Evolutionary conservation across 495 filamentous ascomycete genomes (phyloP).

Genomic region (Neurospora tetraspora): DNA sequence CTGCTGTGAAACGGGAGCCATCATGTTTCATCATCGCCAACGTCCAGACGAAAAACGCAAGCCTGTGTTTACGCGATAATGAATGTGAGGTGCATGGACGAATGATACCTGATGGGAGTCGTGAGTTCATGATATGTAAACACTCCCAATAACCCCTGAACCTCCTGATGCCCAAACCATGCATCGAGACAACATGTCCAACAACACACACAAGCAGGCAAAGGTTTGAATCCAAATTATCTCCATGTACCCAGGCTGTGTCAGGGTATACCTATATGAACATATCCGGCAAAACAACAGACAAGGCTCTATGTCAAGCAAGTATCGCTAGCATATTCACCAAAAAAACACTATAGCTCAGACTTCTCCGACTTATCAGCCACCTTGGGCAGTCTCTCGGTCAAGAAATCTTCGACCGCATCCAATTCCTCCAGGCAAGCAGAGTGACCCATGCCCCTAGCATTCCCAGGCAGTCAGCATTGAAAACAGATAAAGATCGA

Average conservation of each 20-base stretch:
- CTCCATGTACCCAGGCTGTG: not conserved
- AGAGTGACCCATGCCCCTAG: constrained; percentile 60
- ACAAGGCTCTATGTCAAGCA: not conserved
- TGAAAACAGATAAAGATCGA: not conserved
- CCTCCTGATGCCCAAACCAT: not conserved
- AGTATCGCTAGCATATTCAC: not conserved
- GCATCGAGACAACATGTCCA: not conserved
- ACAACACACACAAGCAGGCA: not conserved
- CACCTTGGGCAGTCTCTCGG: constrained; percentile 47
- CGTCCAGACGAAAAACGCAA: not conserved
- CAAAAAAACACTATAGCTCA: constrained; percentile 20
- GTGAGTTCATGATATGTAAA: not conserved
- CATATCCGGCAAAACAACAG: not conserved
- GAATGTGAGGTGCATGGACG: not conserved
- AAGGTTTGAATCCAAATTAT: not conserved
- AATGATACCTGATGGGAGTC: not conserved
- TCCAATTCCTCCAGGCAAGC: constrained; percentile 73
- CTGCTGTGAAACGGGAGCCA: not conserved
- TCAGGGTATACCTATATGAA: not conserved
- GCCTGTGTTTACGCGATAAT: not conserved
- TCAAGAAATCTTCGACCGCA: constrained; percentile 70
- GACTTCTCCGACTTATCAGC: constrained; percentile 36
- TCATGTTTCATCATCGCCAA: not conserved
- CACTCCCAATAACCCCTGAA: not conserved
- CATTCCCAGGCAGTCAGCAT: constrained; percentile 6